phyloP scores from a whole-genome alignment of 2,329 filamentous ascomycete species.

The Colletotrichum tropicale region DNA sequence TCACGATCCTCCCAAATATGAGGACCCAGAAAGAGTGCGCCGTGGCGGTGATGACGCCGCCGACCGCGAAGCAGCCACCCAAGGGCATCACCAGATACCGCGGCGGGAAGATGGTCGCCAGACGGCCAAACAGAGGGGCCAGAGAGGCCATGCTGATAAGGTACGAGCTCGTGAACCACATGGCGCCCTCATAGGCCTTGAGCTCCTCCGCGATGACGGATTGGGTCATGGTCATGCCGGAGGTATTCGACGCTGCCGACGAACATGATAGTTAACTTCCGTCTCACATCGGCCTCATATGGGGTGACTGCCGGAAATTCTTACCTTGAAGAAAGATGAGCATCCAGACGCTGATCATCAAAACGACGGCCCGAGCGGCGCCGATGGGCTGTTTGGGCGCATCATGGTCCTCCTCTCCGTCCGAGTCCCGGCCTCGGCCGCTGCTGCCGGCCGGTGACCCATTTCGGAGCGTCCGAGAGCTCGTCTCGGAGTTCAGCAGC shows the following conservation, averaged over 20 bases:
- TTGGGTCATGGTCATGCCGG: slow-evolving; percentile 81
- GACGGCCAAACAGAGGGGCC: slow-evolving; percentile 72
- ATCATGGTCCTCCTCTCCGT: neutral
- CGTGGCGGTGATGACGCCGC: slow-evolving; percentile 67
- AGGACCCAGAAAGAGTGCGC: slow-evolving; percentile 67
- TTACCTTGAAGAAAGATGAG: slow-evolving; percentile 66
- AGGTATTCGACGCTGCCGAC: slow-evolving; percentile 68
- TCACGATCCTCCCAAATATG: slow-evolving; percentile 69
- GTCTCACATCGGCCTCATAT: neutral
- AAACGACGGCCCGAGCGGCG: slow-evolving; percentile 42
- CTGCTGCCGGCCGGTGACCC: neutral
- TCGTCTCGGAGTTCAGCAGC: slow-evolving; percentile 18
- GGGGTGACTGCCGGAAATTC: neutral
- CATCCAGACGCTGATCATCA: slow-evolving; percentile 57
- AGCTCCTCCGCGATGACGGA: slow-evolving; percentile 77
- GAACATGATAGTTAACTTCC: neutral
- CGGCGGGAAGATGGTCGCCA: slow-evolving; percentile 77
- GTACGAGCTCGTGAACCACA: slow-evolving; percentile 84
- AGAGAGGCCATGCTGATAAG: slow-evolving; percentile 66
- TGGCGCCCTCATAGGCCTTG: slow-evolving; percentile 72
- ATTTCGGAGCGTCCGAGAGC: slow-evolving; percentile 8
- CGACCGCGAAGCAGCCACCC: slow-evolving; percentile 61
- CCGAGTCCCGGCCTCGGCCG: slow-evolving; percentile 1
- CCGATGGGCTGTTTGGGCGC: slow-evolving; percentile 27
- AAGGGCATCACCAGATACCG: slow-evolving; percentile 68